Percentiles rank a stretch among this genome's conserved stretches.
Conservation (phyloP, 331 rosid genomes). For the Saraca asoca region DNA sequence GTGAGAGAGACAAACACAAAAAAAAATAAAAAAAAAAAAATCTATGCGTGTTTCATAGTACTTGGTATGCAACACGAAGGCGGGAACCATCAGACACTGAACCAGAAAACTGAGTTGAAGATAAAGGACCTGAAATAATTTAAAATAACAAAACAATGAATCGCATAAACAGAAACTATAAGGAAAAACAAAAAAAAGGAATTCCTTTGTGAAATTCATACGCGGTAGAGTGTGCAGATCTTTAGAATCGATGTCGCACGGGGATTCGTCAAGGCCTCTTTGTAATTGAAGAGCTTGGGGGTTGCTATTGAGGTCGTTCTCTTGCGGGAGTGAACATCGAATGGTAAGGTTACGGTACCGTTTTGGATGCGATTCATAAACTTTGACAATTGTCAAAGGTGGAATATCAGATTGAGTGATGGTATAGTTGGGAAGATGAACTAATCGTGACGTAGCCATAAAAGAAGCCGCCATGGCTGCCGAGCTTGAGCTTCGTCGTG, state of each 20-base stretch:
- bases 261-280: conserved; percentile 18
- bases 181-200: neutral
- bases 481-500: neutral
- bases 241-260: conserved; percentile 47
- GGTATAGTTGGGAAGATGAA: conserved; percentile 30
- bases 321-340: conserved; percentile 37
- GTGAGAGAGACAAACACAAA: neutral
- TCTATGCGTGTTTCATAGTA: conserved; percentile 2
- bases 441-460: conserved; percentile 42
- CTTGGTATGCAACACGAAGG: conserved; percentile 96
- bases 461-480: conserved; percentile 54
- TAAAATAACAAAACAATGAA: conserved; percentile 1
- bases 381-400: neutral
- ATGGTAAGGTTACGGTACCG: conserved; percentile 36
- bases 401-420: conserved; percentile 30
- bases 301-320: conserved; percentile 25
- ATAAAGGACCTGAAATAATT: conserved; percentile 65
- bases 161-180: neutral
- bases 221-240: conserved; percentile 65
- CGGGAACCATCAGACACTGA: conserved; percentile 62
- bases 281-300: conserved; percentile 40
- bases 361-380: conserved; percentile 18
- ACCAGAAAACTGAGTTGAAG: conserved; percentile 52
- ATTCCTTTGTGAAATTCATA: conserved; percentile 26
- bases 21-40: neutral